phyloP scores from a whole-genome alignment of 2,329 filamentous ascomycete species.

The Hypoxylon sp. region DNA sequence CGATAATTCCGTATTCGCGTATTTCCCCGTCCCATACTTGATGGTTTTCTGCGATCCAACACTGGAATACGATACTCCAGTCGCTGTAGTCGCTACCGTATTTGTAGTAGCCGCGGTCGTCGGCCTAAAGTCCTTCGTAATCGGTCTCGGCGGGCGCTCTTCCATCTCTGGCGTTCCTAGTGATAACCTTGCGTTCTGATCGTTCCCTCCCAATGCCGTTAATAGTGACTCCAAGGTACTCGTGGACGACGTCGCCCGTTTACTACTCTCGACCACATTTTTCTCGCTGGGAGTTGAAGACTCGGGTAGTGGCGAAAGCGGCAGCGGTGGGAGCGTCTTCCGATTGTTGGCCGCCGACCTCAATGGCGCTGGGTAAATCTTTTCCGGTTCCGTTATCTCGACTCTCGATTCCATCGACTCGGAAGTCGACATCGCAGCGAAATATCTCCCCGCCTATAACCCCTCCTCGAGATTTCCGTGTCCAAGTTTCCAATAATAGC shows the following conservation, averaged over 20 bases:
- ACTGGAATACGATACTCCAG: slow-evolving; percentile 47
- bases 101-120: slow-evolving; percentile 48
- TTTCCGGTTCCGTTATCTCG: slow-evolving; percentile 39
- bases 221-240: slow-evolving; percentile 23
- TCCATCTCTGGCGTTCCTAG: slow-evolving; percentile 23
- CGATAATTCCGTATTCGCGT: slow-evolving; percentile 56
- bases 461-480: neutral
- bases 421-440: slow-evolving; percentile 32
- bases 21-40: slow-evolving; percentile 58
- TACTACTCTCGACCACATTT: neutral
- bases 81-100: slow-evolving; percentile 24
- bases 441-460: slow-evolving; percentile 4
- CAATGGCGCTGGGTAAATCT: slow-evolving; percentile 35
- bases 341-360: slow-evolving; percentile 32
- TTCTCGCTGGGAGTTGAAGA: neutral
- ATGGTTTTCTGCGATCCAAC: slow-evolving; percentile 49
- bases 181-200: slow-evolving; percentile 29
- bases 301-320: slow-evolving; percentile 38
- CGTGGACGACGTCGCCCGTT: slow-evolving; percentile 15
- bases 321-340: slow-evolving; percentile 43
- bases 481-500: too few relatives aligned
- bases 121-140: slow-evolving; percentile 41
- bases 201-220: slow-evolving; percentile 14
- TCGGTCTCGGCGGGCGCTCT: slow-evolving; percentile 29
- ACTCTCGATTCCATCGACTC: slow-evolving; percentile 35